Base-by-base conservation (phyloP, 441 rosid genomes). In the Flueggea neowawraea region DNA sequence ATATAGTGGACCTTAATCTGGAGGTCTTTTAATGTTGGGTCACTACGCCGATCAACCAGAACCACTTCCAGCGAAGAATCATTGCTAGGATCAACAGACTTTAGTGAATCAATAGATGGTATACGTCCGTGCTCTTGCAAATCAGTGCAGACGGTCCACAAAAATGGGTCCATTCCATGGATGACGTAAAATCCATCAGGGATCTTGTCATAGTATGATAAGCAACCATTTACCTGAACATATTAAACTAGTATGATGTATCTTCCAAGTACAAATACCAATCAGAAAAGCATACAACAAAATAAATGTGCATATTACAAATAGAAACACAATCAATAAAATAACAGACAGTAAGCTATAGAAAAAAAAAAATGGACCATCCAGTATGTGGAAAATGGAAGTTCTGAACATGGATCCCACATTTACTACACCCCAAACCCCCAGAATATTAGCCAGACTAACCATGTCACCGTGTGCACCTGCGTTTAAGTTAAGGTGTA, bases 111-210 rank as follows among this genome's bases (percentile, higher is more conserved):
- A 55, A 95, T 76, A 1, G 99, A 85, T 45, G 99, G 99, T 67
- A 90, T 82, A 55, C 94, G 95, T 49, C 94, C 95, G 77, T 77
- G 79, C 72, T 90, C 91, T 47, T 82, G 92, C 58, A 84, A 60
- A 77, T 95, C 99, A 36, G 85, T 79, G 81, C 98, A 95, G 67
- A 92, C 64, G n/a, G 88, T 80, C 99, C 98, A 95, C 47, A 86
- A 75, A 71, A 88, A 92, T 31, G 98, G 91, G 78, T 90, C 85
- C 84, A 95, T 75, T 66, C 99, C 99, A 77, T 83, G 69, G 63
- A 95, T 84, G 73, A 79, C 76, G 81, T 90, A 95, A 81, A 95
- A 92, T 16, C 99, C 98, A 85, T 95, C 97, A 44, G 99, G 98
- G 81, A 95, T 81, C 82, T 78, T 88, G 71, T 92, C 95, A 22